These are phyloP conservation scores for Hymenoscyphus fraxineus DNA, from an alignment of 2,329 filamentous ascomycete species.

Conservation along the genomic window DNA sequence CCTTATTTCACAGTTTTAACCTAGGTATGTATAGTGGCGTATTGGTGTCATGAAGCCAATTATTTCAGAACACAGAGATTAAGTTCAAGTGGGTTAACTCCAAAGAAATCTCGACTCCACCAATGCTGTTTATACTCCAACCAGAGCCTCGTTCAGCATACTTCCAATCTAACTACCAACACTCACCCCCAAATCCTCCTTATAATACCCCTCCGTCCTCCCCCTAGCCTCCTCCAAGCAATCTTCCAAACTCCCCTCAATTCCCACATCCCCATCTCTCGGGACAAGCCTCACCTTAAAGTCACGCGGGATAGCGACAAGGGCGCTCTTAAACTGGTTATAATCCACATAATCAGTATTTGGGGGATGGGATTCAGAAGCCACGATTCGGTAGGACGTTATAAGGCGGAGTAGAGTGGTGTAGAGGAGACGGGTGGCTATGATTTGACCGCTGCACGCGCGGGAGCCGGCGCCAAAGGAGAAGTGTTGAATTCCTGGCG, in stretches of 20 bases:
- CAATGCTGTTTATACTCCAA: too few species aligned
- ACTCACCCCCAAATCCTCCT: conserved; percentile 19
- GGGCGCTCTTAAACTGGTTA: conserved; percentile 55
- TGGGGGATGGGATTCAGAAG: conserved; percentile 46
- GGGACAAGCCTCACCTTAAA: conserved; percentile 56
- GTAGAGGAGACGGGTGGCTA: conserved; percentile 49
- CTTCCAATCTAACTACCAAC: neutral
- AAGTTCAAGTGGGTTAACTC: too few species aligned
- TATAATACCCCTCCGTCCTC: conserved; percentile 28
- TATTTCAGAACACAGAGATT: too few species aligned
- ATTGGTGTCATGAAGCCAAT: too few species aligned
- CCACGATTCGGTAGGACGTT: conserved; percentile 47
- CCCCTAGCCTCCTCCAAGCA: conserved; percentile 26
- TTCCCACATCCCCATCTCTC: conserved; percentile 37
- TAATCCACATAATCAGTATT: conserved; percentile 62
- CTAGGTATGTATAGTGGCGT: too few species aligned
- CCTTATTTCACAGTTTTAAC: too few species aligned
- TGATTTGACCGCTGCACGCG: conserved; percentile 49
- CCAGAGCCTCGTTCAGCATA: too few species aligned
- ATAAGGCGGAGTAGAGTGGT: conserved; percentile 47
- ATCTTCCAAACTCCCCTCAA: conserved; percentile 21
- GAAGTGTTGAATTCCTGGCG: conserved; percentile 39
- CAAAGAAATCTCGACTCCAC: too few species aligned
- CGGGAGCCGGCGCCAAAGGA: conserved; percentile 50
- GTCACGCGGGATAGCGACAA: conserved; percentile 56